A percentile compares a stretch with the other conserved stretches of the same genome.
These are phyloP conservation scores for Clitopilus passeckerianus DNA, from an alignment of 768 basidiomycete species.

Conservation along the genomic window DNA sequence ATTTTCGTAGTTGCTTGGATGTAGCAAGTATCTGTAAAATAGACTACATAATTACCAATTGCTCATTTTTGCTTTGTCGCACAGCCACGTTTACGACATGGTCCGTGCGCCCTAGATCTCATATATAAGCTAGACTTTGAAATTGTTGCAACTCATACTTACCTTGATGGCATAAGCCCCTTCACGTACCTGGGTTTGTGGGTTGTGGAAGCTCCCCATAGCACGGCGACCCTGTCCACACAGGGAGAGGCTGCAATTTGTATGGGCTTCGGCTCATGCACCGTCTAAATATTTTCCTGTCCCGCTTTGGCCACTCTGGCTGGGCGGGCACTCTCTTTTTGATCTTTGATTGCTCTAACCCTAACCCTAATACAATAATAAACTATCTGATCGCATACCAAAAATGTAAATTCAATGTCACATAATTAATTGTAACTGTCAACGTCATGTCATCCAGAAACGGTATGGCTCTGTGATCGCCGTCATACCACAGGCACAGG, in stretches of 20 bases:
- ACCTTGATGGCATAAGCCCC: conserved; percentile 60
- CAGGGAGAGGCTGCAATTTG: conserved; percentile 49
- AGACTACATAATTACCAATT: neutral
- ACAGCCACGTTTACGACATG: neutral
- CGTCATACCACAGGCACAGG: neutral
- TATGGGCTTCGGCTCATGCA: conserved; percentile 62
- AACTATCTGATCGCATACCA: neutral
- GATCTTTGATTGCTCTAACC: neutral
- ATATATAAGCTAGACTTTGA: neutral
- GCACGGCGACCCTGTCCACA: conserved; percentile 69
- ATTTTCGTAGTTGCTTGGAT: neutral
- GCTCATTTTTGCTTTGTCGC: neutral
- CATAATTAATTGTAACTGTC: neutral
- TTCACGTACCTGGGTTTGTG: conserved; percentile 53
- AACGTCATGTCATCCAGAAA: neutral
- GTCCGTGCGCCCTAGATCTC: neutral
- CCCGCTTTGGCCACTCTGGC: conserved; percentile 12
- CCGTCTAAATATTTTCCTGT: conserved; percentile 22
- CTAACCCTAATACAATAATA: neutral
- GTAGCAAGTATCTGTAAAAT: neutral
- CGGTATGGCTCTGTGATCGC: neutral
- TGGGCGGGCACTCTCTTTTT: conserved; percentile 6
- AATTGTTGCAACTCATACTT: conserved; percentile 38
- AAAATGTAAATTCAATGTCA: neutral
- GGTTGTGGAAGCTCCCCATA: conserved; percentile 55